Evolutionary conservation across 2,329 filamentous ascomycete genomes (phyloP), one percentile per base, ranked within the genome.

Genomic region (Neofusicoccum cordaticola): DNA sequence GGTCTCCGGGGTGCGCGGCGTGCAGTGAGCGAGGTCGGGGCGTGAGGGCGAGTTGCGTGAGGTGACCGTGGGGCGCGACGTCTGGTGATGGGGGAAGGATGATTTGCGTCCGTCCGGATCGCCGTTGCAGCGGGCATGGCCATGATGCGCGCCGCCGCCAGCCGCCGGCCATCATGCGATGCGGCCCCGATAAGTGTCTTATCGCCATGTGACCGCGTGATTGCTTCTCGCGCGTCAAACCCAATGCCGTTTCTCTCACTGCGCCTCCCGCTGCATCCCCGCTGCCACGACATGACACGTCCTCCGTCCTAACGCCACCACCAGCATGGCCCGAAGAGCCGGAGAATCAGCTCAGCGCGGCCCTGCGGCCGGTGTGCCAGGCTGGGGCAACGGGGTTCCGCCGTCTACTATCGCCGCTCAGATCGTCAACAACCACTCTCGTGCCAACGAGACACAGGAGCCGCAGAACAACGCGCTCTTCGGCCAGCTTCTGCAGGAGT

Each of bases 351-450:
- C 69, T 39, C 74, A 75, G 62, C 71, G 71, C 63, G 72, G 68
- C 65, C 68, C 67, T 13, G 42, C 53, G 13, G 62, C 27, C 31
- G 50, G 31, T 22, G 22, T 27, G 19, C 39, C 39, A 34, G 61
- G 27, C 31, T 34, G 9, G 31, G 17, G 44, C 52, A 58, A 64
- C 45, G 62, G 44, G 15, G 39, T 47, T 19, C 73, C 81, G 44
- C 90, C 92, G 12, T 97, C 93, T 15, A 96, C 93, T 9, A 84
- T 97, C 71, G 92, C 93, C 61, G 92, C 92, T 12, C 91, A 96
- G 76, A 88, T 97, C 65, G 92, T 95, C 68, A 89, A 91, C 74
- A 92, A 91, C 74, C 88, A 93, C 67, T 87, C 90, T 48, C 85
- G 89, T 22, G 85, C 86, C 57, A 83, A 85, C 60, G 84, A 83